Evolutionary conservation across 768 basidiomycete species (phyloP), one percentile per base, ranked within the genome.

Genomic region (Tulasnella sp.): DNA sequence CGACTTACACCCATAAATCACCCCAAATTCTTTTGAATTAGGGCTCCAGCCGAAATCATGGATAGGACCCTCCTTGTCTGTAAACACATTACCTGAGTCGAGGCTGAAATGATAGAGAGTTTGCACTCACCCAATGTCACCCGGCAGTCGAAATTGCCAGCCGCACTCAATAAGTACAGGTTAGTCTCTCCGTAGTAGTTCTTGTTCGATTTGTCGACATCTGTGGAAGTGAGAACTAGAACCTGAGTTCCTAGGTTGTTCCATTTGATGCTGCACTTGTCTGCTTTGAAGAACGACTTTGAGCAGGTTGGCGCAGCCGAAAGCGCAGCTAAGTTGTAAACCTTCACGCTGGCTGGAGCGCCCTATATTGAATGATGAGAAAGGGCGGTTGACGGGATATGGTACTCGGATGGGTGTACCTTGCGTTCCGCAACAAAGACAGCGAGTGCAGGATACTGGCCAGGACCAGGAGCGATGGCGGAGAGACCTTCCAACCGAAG

Each of bases 151-250:
- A 96, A 98, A 82, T 95, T 94, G 21, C 97, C 97, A 12, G 95
- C 93, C 24, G 96, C 91, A 81, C 92, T 96, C 81, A 99, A 90
- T 19, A 98, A 89, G 86, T 97, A 98, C 83, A 99, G 87, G 76
- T 95, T 94, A 2, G 97, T 98, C 87, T 99, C 97, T 77, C 98
- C 98, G 82, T 99, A 99, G 85, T 99, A 99, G 83, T 93, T 96
- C 89, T 94, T 98, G 85, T 97, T 97, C 71, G 94, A 93, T 84
- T 94, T 95, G 84, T 99, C 97, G 76, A 98, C 97, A 83, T 99
- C 98, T 5, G 97, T 97, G 83, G 97, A 95, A 0, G 97, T 97
- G 48, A 98, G 86, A 80, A 98, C 89, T 78, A 99, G 87, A 1
- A 97, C 93, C 83, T 95, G 94, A 0, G 96, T 97, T 27, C 97